These are phyloP conservation scores for Paulownia fortunei DNA, from an alignment of 257 asterid genomes.

Conservation along the genomic window DNA sequence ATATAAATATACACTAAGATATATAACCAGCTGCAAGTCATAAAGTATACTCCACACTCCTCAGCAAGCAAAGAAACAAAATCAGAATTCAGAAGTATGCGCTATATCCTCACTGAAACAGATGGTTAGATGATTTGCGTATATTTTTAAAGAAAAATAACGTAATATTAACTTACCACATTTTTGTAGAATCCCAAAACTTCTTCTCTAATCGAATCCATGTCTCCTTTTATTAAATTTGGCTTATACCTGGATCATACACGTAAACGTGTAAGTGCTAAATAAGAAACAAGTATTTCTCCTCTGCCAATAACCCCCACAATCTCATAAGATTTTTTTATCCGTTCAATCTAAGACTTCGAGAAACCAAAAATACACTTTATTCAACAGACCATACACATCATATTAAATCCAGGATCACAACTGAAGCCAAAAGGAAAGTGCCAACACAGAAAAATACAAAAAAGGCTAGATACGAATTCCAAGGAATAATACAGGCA, in stretches of 20 bases:
- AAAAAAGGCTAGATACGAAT: not conserved
- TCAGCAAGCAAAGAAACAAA: constrained; percentile 23
- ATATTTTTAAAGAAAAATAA: not conserved
- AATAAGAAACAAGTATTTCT: not conserved
- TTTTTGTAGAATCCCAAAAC: constrained; percentile 68
- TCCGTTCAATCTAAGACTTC: not conserved
- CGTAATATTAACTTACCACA: constrained; percentile 45
- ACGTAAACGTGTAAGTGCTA: constrained; percentile 1
- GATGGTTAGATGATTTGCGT: not conserved
- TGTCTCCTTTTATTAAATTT: constrained; percentile 82
- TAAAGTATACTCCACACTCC: constrained; percentile 2
- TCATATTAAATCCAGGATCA: not conserved
- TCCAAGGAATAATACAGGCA: not conserved
- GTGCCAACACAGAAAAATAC: not conserved
- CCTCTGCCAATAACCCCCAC: not conserved
- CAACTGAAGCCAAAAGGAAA: not conserved
- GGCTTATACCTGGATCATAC: constrained; percentile 75
- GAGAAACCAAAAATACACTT: not conserved
- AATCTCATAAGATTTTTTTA: not conserved
- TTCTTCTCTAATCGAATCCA: constrained; percentile 89
- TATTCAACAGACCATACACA: not conserved
- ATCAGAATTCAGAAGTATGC: constrained; percentile 7
- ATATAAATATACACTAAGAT: not conserved
- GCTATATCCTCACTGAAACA: not conserved
- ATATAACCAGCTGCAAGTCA: not conserved